phyloP scores from a whole-genome alignment of 2,329 filamentous ascomycete species.

The Arthrobotrys conoides region DNA sequence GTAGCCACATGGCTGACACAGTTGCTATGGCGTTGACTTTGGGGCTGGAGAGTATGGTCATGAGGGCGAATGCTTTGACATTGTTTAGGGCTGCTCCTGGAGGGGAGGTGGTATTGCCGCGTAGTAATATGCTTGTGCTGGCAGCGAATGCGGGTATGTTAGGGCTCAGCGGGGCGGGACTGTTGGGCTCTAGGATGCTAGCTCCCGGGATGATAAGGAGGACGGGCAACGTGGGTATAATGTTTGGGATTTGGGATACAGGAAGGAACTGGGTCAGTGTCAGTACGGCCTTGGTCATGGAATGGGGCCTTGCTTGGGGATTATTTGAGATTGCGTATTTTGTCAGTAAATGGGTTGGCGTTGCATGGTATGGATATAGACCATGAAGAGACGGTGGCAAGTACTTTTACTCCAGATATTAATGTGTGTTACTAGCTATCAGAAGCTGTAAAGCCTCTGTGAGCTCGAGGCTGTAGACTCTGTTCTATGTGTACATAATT shows the following conservation, averaged over 20 bases:
- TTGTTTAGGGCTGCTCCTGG: constrained; percentile 25
- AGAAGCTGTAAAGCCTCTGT: background rate
- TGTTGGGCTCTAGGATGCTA: constrained; percentile 31
- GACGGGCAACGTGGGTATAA: constrained; percentile 39
- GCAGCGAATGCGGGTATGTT: constrained; percentile 53
- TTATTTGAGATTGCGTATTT: constrained; percentile 64
- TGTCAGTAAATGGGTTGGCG: constrained; percentile 62
- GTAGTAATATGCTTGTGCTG: constrained; percentile 52
- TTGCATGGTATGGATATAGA: constrained; percentile 63
- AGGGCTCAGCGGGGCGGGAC: constrained; percentile 34
- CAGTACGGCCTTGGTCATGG: constrained; percentile 61
- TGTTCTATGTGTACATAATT: constrained; percentile 35
- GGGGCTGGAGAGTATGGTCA: constrained; percentile 62
- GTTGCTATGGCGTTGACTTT: constrained; percentile 62
- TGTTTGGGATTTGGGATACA: constrained; percentile 57
- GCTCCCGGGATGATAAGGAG: constrained; percentile 20
- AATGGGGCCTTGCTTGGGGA: constrained; percentile 63
- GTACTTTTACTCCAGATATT: background rate
- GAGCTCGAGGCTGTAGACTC: constrained; percentile 1
- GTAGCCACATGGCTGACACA: constrained; percentile 63
- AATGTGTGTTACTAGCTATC: background rate
- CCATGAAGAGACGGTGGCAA: background rate
- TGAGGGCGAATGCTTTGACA: constrained; percentile 62
- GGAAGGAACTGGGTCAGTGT: constrained; percentile 58
- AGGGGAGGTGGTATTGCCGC: constrained; percentile 41